A percentile compares a stretch with the other conserved stretches of the same genome.
These are phyloP conservation scores for Suillus brevipes DNA, from an alignment of 768 basidiomycete genomes.

Conservation along the genomic window DNA sequence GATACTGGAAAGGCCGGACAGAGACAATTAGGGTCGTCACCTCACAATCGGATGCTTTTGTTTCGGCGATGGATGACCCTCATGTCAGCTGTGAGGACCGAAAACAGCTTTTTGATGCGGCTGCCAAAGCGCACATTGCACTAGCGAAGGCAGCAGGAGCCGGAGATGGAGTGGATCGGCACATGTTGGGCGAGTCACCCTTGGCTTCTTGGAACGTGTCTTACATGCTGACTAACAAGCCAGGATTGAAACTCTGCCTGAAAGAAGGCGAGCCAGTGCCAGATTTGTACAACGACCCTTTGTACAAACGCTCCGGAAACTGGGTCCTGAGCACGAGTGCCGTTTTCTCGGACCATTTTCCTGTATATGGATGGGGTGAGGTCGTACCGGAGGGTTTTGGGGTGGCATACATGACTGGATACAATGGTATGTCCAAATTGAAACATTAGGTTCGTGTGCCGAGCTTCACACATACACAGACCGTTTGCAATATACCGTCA, in stretches of 20 bases:
- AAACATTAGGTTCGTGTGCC: constrained; percentile 11
- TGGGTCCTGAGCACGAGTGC: constrained; percentile 94
- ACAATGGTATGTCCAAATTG: constrained; percentile 52
- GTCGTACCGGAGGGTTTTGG: constrained; percentile 94
- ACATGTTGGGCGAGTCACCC: constrained; percentile 68
- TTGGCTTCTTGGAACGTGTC: background rate
- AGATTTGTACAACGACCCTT: constrained; percentile 72
- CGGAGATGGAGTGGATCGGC: constrained; percentile 82
- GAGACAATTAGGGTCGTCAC: constrained; percentile 90
- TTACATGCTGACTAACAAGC: background rate
- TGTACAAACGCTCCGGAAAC: constrained; percentile 66
- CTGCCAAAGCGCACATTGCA: constrained; percentile 61
- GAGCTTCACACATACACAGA: constrained; percentile 42
- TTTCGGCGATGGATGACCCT: constrained; percentile 66
- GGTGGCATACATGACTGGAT: constrained; percentile 92
- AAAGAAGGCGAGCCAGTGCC: constrained; percentile 64
- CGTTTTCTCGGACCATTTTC: constrained; percentile 82
- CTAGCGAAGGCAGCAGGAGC: constrained; percentile 66
- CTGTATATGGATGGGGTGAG: constrained; percentile 92
- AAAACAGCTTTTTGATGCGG: constrained; percentile 55
- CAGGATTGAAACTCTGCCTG: constrained; percentile 73
- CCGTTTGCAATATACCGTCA: constrained; percentile 82
- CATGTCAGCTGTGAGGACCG: constrained; percentile 39
- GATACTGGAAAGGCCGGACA: constrained; percentile 86
- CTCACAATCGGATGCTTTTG: constrained; percentile 75